Percentiles rank a stretch among this genome's conserved stretches.
Conservation (phyloP, 1,284 basidiomycete species). For the Athelia psychrophila region DNA sequence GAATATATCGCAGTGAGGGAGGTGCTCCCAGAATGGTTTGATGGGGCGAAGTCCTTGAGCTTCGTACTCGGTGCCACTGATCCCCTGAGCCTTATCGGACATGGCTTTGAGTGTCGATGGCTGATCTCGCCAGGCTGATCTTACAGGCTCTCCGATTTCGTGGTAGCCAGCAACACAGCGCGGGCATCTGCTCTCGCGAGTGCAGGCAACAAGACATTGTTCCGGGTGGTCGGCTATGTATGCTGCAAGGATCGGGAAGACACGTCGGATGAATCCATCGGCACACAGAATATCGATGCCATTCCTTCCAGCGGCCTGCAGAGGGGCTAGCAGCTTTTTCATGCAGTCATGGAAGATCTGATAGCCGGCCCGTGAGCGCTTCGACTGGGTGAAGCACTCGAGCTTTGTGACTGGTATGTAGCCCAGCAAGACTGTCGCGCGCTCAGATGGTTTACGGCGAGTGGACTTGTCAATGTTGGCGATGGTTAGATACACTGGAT, state of each 20-base stretch:
- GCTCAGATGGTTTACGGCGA: background rate
- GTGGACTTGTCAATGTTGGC: conserved; percentile 16
- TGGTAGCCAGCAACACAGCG: conserved; percentile 7
- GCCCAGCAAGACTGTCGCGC: conserved; percentile 11
- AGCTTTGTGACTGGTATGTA: conserved; percentile 10
- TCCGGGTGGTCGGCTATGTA: conserved; percentile 26
- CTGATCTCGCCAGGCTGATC: conserved; percentile 2
- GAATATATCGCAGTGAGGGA: conserved; percentile 24
- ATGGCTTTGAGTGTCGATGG: conserved; percentile 1
- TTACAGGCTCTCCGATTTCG: conserved; percentile 9
- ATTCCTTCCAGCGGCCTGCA: conserved; percentile 5
- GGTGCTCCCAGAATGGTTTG: conserved; percentile 25
- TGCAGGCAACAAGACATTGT: conserved; percentile 21
- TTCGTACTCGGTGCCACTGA: background rate
- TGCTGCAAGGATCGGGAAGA: conserved; percentile 14
- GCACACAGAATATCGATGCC: conserved; percentile 12
- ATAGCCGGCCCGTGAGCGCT: conserved; percentile 13
- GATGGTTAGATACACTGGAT: conserved; percentile 27
- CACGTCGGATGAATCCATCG: conserved; percentile 5
- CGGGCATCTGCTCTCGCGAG: conserved; percentile 19
- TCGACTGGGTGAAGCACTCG: conserved; percentile 7
- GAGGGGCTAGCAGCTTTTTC: conserved; percentile 8
- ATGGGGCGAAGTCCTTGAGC: conserved; percentile 4
- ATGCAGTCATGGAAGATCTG: conserved; percentile 18
- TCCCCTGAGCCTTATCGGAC: background rate